A percentile compares a stretch with the other conserved stretches of the same genome.
phyloP scores from a whole-genome alignment of 768 basidiomycete species.

The Pisolithus microcarpus region DNA sequence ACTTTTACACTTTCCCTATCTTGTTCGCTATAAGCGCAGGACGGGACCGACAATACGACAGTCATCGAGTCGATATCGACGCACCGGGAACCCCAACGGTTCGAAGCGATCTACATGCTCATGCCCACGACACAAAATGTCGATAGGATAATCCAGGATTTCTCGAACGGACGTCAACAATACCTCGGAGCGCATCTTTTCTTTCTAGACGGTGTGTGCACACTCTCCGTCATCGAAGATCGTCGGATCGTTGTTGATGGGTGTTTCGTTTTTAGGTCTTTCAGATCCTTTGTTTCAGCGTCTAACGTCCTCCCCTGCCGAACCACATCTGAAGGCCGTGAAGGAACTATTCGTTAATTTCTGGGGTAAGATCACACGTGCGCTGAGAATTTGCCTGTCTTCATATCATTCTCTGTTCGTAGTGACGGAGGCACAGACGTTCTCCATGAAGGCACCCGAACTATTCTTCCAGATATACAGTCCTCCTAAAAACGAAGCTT shows the following conservation, averaged over 20 bases:
- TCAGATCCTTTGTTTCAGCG: constrained; percentile 71
- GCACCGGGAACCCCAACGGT: constrained; percentile 74
- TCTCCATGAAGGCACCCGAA: constrained; percentile 69
- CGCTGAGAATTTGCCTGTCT: background rate
- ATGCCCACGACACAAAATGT: constrained; percentile 95
- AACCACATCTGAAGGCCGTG: constrained; percentile 66
- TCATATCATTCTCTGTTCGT: constrained; percentile 9
- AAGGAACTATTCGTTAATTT: constrained; percentile 91
- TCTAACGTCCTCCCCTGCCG: constrained; percentile 67
- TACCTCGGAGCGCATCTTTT: constrained; percentile 87
- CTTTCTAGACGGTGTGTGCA: constrained; percentile 80
- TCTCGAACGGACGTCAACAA: constrained; percentile 50
- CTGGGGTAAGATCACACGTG: constrained; percentile 58
- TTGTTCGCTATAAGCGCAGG: constrained; percentile 5
- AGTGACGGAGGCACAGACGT: constrained; percentile 85
- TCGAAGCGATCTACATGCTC: constrained; percentile 90
- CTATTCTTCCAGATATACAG: constrained; percentile 87
- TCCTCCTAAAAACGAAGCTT: constrained; percentile 67
- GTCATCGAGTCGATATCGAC: constrained; percentile 89
- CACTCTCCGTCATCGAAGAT: background rate
- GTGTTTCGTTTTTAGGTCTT: constrained; percentile 44
- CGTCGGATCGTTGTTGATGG: background rate
- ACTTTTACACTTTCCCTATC: background rate
- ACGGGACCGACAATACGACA: constrained; percentile 24
- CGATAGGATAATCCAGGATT: constrained; percentile 85